Evolutionary conservation across 441 rosid genomes (phyloP), one percentile per base, ranked within the genome.

Genomic region (Pelargonium fulgidum): DNA sequence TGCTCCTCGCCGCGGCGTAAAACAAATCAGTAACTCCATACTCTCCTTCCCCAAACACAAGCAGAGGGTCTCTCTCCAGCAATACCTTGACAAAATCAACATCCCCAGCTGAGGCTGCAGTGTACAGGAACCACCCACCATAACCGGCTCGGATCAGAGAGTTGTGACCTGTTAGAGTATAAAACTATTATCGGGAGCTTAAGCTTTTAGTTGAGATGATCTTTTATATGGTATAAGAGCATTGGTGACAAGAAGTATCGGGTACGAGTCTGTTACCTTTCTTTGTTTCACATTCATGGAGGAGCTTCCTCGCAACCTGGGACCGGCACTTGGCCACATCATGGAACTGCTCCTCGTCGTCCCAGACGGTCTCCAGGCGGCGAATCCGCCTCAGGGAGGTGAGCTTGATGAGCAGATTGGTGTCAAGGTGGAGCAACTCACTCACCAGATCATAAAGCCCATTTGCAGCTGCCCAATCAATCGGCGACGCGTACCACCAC

Each of bases 401-500:
- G 85, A 94, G 97, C 68, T 94, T 94, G 74, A 91, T 86, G 70
- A 94, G 93, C 58, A 94, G 96, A 78, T 90, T 94, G 22, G 89
- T 70, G 83, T 94, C 99, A 47, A 88, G 82, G 56, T 85, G 86
- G 73, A 94, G 91, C 1, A 94, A 91, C 83, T 94, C 96, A 20
- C 76, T 73, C 8, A 93, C 97, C 62, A 93, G 75, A 73, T 93
- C 94, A 73, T 89, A 88, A 47, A 86, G 85, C 36, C 99, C 99
- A 62, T 94, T 90, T 0, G 99, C 99, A 0, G 96, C 96, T n/a
- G 96, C 99, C 71, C 89, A 89, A 70, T 93, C 99, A 13, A 94
- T 91, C 0, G 99, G 99, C 4, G 96, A 87, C n/a, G 94, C 99
- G 67, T 85, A 91, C 99, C 99, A 94, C 99, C 99, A 94, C 66